phyloP scores from a whole-genome alignment of 2,329 filamentous ascomycete genomes.

The Sporothrix brasiliensis region DNA sequence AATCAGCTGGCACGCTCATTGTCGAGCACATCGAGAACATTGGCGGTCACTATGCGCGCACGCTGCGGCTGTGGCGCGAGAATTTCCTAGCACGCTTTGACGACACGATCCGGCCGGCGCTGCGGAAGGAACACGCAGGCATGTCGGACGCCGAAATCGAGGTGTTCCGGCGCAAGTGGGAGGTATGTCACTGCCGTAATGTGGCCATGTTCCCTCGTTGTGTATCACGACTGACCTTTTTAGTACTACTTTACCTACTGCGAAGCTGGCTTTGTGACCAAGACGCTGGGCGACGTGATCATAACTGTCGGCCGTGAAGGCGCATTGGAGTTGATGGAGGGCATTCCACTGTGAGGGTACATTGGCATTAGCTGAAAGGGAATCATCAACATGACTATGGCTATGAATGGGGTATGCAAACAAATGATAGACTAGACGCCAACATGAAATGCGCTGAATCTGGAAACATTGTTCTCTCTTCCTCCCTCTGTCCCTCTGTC shows the following conservation, averaged over 20 bases:
- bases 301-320: slow-evolving; percentile 70
- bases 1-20: slow-evolving; percentile 64
- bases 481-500: not conserved
- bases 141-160: slow-evolving; percentile 66
- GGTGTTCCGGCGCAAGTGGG: slow-evolving; percentile 72
- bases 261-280: slow-evolving; percentile 71
- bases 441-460: not conserved
- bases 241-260: slow-evolving; percentile 77
- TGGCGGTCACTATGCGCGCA: slow-evolving; percentile 72
- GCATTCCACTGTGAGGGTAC: slow-evolving; percentile 57
- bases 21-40: slow-evolving; percentile 72
- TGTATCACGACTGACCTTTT: not conserved
- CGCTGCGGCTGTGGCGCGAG: slow-evolving; percentile 68
- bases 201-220: not conserved
- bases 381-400: not conserved
- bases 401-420: slow-evolving; percentile 11
- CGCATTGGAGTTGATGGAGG: slow-evolving; percentile 68
- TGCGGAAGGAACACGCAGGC: slow-evolving; percentile 59
- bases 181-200: slow-evolving; percentile 49
- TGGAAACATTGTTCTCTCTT: not conserved
- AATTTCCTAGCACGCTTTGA: slow-evolving; percentile 67
- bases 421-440: slow-evolving; percentile 11
- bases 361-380: not conserved
- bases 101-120: slow-evolving; percentile 59
- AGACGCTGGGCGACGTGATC: slow-evolving; percentile 72